Evolutionary conservation across 805 yeast species (phyloP), one percentile per base, ranked within the genome.

Genomic region (Wickerhamiella azymoides): DNA sequence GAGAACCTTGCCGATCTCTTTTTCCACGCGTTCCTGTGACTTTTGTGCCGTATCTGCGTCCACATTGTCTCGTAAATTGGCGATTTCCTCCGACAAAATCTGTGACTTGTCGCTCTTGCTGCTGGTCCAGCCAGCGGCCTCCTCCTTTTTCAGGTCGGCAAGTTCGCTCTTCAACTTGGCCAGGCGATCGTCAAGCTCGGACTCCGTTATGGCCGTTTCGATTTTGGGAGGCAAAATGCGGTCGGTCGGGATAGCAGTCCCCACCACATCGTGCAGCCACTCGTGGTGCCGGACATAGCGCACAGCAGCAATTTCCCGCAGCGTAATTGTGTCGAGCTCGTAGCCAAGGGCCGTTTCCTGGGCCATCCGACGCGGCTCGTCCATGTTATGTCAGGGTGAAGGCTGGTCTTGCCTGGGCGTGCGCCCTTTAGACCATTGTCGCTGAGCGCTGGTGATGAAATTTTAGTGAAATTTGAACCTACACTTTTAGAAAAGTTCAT

Each of bases 121-220:
- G 24, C 46, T 45, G 33, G 39, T 32, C 57, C 54, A 47, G 41
- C 54, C 54, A 5, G 25, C 47, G 28, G 47, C 42, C 16, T 49
- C 40, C 33, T 57, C 54, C 2, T 37, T 36, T 40, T 57, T 51
- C 16, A 61, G 52, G 25, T 61, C 51, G 11, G 54, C 53, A 5
- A 60, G 45, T 47, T 61, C 64, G 10, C 39, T 44, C 36, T 56
- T 51, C 3, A 50, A 43, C 32, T 49, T 39, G 10, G 49, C 48
- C 18, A 56, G 45, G 30, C 52, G 50, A 26, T 73, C 71, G 50
- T 84, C 89, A n/a, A 84, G 64, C 13, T 69, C 71, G 39, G 74
- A 73, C 60, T 82, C 47, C 26, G 40, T 37, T n/a, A 47, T 28
- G 1, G 38, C 16, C 10, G 45, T 41, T 10, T 45, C 46, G 10